A percentile compares a stretch with the other conserved stretches of the same genome.
These are phyloP conservation scores for Fusarium floridanum DNA, from an alignment of 2,329 filamentous ascomycete species.

Conservation along the genomic window DNA sequence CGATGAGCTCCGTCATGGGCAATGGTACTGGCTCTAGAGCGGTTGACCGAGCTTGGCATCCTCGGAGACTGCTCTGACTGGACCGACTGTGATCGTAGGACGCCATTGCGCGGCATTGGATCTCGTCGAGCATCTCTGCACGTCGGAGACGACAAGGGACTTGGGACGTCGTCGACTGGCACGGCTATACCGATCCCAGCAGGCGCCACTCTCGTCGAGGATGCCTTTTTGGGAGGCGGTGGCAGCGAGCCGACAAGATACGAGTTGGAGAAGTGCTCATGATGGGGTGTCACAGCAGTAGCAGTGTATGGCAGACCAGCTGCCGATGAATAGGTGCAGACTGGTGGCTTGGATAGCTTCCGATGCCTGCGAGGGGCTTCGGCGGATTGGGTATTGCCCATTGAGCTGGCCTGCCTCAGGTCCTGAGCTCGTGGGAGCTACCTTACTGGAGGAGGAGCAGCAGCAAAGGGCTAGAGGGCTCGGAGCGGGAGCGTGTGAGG, in stretches of 20 bases:
- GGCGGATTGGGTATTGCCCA: conserved; percentile 66
- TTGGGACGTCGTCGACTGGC: conserved; percentile 25
- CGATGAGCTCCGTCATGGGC: conserved; percentile 26
- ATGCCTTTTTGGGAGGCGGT: conserved; percentile 27
- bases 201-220: conserved; percentile 26
- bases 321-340: conserved; percentile 55
- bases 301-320: conserved; percentile 57
- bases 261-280: conserved; percentile 49
- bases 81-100: conserved; percentile 32
- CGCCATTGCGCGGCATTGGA: conserved; percentile 21
- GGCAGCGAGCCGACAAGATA: conserved; percentile 49
- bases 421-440: conserved; percentile 29
- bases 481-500: conserved; percentile 31
- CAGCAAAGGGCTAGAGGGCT: conserved; percentile 18
- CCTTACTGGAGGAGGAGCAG: conserved; percentile 14
- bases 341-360: conserved; percentile 66
- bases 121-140: conserved; percentile 35
- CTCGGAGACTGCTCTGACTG: conserved; percentile 37
- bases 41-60: conserved; percentile 28
- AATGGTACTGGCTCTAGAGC: conserved; percentile 31
- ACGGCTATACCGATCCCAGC: conserved; percentile 39
- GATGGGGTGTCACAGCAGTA: conserved; percentile 44
- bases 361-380: conserved; percentile 59
- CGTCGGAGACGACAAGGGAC: conserved; percentile 24
- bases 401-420: conserved; percentile 44